Evolutionary conservation across 306 rosid genomes (phyloP).

Genomic region (Lablab purpureus): DNA sequence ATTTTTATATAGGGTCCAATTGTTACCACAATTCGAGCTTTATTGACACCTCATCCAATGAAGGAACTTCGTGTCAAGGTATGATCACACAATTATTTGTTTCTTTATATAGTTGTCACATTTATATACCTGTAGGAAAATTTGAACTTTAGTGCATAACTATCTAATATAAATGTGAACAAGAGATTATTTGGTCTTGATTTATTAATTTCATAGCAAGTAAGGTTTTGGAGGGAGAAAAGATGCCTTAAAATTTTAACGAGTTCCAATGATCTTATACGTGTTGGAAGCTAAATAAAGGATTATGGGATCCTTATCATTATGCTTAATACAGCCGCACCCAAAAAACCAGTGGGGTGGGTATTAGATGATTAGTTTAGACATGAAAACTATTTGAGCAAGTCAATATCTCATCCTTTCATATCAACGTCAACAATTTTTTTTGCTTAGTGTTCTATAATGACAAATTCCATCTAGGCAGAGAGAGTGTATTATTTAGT

Average conservation of each 20-base stretch:
- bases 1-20: conserved; percentile 75
- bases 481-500: conserved; percentile 16
- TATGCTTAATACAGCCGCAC: neutral
- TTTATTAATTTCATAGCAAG: conserved; percentile 4
- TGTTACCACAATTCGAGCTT: conserved; percentile 87
- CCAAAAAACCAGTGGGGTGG: neutral
- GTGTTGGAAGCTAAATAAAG: conserved; percentile 4
- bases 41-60: conserved; percentile 98
- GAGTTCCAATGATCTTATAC: neutral
- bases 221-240: neutral
- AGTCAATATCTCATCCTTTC: neutral
- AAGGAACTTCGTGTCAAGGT: conserved; percentile 99
- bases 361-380: neutral
- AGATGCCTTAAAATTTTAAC: neutral
- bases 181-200: conserved; percentile 3
- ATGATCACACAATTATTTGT: neutral
- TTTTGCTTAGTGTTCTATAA: conserved; percentile 11
- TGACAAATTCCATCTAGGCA: neutral
- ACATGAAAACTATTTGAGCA: neutral
- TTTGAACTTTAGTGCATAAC: neutral
- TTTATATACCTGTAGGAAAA: conserved; percentile 29
- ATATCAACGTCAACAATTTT: neutral
- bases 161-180: conserved; percentile 2
- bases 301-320: conserved; percentile 9
- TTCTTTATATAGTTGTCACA: neutral